Conservation (phyloP, 176 grass and related monocot species). For the Areca catechu region DNA sequence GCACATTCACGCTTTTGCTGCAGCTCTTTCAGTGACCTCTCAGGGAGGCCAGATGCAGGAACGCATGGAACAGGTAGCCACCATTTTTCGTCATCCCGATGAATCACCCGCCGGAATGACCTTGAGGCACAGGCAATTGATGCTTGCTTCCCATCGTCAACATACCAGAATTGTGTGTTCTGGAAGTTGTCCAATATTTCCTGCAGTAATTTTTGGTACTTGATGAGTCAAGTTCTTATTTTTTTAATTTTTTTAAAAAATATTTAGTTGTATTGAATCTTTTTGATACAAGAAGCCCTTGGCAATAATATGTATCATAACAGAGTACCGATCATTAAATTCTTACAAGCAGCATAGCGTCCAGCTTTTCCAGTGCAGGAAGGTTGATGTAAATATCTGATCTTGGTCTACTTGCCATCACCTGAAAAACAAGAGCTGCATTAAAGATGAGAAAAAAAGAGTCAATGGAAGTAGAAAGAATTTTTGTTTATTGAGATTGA, state of each 20-base stretch:
- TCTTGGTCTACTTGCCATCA: constrained; percentile 89
- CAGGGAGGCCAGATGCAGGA: constrained; percentile 53
- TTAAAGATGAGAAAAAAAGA: not conserved
- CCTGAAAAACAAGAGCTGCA: constrained; percentile 20
- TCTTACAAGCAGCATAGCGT: constrained; percentile 82
- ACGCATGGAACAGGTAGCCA: constrained; percentile 95
- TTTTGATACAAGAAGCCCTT: no score
- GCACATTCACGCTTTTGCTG: constrained; percentile 75
- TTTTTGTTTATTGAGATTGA: not conserved
- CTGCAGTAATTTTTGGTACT: constrained; percentile 36
- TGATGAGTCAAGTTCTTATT: not conserved
- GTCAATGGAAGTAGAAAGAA: not conserved
- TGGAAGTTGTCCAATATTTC: constrained; percentile 79
- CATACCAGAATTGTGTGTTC: constrained; percentile 92
- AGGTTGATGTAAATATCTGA: constrained; percentile 96
- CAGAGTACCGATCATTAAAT: not conserved
- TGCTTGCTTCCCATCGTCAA: constrained; percentile 69
- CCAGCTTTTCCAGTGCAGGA: constrained; percentile 88
- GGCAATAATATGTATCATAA: no score
- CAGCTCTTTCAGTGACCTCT: constrained; percentile 42
- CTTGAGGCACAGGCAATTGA: constrained; percentile 42
- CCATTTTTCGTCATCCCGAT: constrained; percentile 84
- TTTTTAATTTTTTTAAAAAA: no score
- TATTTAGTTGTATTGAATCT: no score
- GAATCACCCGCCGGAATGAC: constrained; percentile 55